A percentile compares a stretch with the other conserved stretches of the same genome.
phyloP scores from a whole-genome alignment of 2,329 filamentous ascomycete species.

The Seiridium unicorne region DNA sequence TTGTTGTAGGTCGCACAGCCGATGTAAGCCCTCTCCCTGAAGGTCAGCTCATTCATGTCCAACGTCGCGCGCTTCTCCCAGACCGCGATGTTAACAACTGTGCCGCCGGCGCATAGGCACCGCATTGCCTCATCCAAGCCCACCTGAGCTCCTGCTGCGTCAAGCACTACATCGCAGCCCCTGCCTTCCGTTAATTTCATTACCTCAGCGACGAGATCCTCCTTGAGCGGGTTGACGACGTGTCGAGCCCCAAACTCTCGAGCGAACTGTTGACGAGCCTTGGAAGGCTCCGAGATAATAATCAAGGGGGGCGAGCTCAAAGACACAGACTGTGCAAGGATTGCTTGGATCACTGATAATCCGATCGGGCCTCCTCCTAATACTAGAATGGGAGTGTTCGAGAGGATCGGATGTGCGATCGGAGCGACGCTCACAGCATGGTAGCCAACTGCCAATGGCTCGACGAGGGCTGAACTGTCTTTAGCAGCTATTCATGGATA shows the following conservation, averaged over 20 bases:
- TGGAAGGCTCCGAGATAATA: conserved; percentile 56
- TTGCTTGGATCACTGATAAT: conserved; percentile 56
- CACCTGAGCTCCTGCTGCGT: conserved; percentile 59
- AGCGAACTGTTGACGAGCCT: conserved; percentile 48
- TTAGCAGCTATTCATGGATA: conserved; percentile 1
- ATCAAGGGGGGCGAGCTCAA: conserved; percentile 34
- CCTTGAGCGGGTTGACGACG: conserved; percentile 49
- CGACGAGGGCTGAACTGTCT: conserved; percentile 48
- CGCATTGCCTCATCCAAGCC: conserved; percentile 43
- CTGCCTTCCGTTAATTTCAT: conserved; percentile 44
- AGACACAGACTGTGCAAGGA: conserved; percentile 50
- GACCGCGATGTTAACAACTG: conserved; percentile 63
- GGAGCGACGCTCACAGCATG: conserved; percentile 53
- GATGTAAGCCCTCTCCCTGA: conserved; percentile 50
- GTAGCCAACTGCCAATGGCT: conserved; percentile 64
- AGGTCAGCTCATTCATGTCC: conserved; percentile 51
- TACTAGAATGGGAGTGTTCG: conserved; percentile 48
- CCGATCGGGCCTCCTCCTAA: conserved; percentile 64
- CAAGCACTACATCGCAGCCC: conserved; percentile 59
- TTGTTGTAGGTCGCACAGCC: conserved; percentile 24
- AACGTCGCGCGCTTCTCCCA: conserved; percentile 58
- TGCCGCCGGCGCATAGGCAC: conserved; percentile 51
- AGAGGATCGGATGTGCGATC: conserved; percentile 27
- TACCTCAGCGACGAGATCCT: conserved; percentile 45
- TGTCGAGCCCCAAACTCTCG: conserved; percentile 53